Evolutionary conservation across 148 eudicot species (phyloP).

Genomic region (Oxyria digyna): DNA sequence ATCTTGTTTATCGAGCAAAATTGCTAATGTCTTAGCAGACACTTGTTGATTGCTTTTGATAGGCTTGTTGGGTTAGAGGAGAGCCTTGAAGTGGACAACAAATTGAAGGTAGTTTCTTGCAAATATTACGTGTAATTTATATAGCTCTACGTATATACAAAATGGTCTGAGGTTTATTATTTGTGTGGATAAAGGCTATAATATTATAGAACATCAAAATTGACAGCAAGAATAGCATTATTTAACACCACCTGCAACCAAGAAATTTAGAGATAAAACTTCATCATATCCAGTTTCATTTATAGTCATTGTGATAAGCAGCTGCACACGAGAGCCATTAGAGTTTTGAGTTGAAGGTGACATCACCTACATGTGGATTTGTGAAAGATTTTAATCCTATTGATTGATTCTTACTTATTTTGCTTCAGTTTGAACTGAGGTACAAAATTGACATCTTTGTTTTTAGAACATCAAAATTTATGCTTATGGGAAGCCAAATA

Average conservation of each 20-base stretch:
- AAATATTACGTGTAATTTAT: neutral
- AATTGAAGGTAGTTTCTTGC: conserved; percentile 42
- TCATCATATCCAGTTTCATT: too few relatives aligned
- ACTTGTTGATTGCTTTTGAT: conserved; percentile 81
- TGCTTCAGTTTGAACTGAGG: too few relatives aligned
- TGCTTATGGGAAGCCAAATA: neutral
- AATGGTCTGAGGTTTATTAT: neutral
- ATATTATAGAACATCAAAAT: neutral
- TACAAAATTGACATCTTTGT: conserved; percentile 13
- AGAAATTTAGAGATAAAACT: too few relatives aligned
- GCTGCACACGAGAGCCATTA: too few relatives aligned
- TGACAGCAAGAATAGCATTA: too few relatives aligned
- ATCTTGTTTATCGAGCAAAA: too few relatives aligned
- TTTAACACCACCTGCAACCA: too few relatives aligned
- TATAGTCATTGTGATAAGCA: too few relatives aligned
- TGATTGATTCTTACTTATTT: too few relatives aligned
- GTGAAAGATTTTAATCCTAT: too few relatives aligned
- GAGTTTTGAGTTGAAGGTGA: too few relatives aligned
- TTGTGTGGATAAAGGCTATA: neutral
- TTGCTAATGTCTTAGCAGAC: conserved; percentile 41
- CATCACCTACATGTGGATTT: too few relatives aligned
- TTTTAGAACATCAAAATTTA: neutral
- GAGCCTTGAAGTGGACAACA: conserved; percentile 70
- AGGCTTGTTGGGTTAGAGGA: conserved; percentile 98
- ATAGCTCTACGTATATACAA: neutral